Evolutionary conservation across 1,284 basidiomycete genomes (phyloP), one percentile per base, ranked within the genome.

Genomic region (Pisolithus thermaeus): DNA sequence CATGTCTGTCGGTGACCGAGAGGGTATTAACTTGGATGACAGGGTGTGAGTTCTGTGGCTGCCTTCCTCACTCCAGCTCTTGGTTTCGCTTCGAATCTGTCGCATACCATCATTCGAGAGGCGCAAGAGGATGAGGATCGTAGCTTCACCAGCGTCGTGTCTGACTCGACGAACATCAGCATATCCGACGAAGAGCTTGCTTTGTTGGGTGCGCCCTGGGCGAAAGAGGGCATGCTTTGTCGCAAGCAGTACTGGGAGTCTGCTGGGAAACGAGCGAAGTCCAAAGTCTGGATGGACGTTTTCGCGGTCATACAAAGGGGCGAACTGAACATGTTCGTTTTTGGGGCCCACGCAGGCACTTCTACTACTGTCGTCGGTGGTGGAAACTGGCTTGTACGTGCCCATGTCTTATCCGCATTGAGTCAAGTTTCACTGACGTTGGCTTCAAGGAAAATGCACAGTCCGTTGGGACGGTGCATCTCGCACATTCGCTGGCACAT

Each of bases 281-380:
- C 90, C 63, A 93, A 92, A 68, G 74, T 78, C 18, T 97, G 94
- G 94, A 76, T 91, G 63, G 90, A 97, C 60, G 90, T 91, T 25
- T 99, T 99, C 65, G 92, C 95, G 36, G 96, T 98, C 59, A 93
- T 97, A 30, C 88, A 92, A 59, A 90, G 88, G 61, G 96, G 96
- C 46, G 87, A 93, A 67, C 72, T 99, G 39, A 90, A 85, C 68
- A 96, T 97, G 93, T 98, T 98, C 65, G 84, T 81, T 6, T 96
- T 95, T 70, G 92, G 91, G 35, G 84, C 87, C 35, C 71, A 79
- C 53, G 80, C 76, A 2, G 70, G 74, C 12, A 79, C 79, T 51
- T 75, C 74, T n/a, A 71, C 75, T 43, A 74, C 76, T 35, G 79
- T 82, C 0, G 84, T 96, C 49, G 94, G 96, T 14, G 96, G 96